Percentiles rank a stretch among this genome's conserved stretches.
phyloP scores from a whole-genome alignment of 305 asterid genomes.

The Fraxinus dipetala region DNA sequence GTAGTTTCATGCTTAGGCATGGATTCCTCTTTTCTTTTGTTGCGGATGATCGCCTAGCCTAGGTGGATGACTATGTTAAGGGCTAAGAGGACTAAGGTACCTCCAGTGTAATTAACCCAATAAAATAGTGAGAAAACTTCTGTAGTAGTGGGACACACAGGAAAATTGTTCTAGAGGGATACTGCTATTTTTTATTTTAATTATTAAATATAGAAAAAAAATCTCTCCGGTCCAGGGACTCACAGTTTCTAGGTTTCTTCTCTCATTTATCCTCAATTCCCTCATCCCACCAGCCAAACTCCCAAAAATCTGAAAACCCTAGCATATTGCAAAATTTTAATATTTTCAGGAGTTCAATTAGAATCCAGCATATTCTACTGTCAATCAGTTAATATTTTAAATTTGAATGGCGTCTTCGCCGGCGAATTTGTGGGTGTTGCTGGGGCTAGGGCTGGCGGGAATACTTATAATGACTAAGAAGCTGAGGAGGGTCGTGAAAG shows the following conservation, averaged over 20 bases:
- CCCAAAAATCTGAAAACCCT: not conserved
- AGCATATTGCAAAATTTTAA: not conserved
- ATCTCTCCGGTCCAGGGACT: not conserved
- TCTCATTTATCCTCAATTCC: not conserved
- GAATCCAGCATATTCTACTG: not conserved
- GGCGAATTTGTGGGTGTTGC: conserved; percentile 81
- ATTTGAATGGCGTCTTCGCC: conserved; percentile 60
- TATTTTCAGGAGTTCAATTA: not conserved
- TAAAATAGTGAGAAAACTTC: not conserved
- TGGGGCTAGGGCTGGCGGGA: conserved; percentile 96
- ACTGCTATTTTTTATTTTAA: too few species aligned
- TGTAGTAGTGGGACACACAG: not conserved
- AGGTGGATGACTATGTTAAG: not conserved
- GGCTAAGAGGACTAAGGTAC: not conserved
- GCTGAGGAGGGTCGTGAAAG: conserved; percentile 68
- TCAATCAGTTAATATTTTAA: not conserved
- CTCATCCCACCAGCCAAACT: not conserved
- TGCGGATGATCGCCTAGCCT: not conserved
- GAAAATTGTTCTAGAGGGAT: not conserved
- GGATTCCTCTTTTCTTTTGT: too few species aligned
- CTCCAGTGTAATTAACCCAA: not conserved
- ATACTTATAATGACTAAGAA: conserved; percentile 76
- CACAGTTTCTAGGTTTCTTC: not conserved
- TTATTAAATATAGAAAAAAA: too few species aligned
- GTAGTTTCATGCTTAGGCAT: not conserved